Evolutionary conservation across 2,329 filamentous ascomycete species (phyloP).

Genomic region (Ascocoryne sarcoides): DNA sequence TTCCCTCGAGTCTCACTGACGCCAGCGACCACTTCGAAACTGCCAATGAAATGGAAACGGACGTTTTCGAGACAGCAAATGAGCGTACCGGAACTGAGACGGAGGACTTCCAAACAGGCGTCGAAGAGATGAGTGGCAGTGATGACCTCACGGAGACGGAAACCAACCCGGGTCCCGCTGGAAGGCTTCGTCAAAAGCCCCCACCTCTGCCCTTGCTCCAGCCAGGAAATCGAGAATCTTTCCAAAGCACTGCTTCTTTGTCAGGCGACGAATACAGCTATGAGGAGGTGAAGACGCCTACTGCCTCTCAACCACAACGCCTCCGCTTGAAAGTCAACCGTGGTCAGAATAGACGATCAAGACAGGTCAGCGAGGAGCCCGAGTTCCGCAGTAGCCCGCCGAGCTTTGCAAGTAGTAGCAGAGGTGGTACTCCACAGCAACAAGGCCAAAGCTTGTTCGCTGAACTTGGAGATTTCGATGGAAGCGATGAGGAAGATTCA

Average conservation of each 20-base stretch:
- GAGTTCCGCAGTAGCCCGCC: slow-evolving; percentile 49
- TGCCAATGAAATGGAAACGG: slow-evolving; percentile 63
- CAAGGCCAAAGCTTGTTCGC: slow-evolving; percentile 76
- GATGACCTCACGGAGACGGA: slow-evolving; percentile 80
- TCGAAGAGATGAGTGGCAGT: slow-evolving; percentile 70
- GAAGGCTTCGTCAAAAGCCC: slow-evolving; percentile 30
- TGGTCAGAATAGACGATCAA: slow-evolving; percentile 50
- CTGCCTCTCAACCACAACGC: slow-evolving; percentile 52
- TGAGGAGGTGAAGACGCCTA: slow-evolving; percentile 52
- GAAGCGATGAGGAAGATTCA: slow-evolving; percentile 61
- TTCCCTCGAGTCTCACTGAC: slow-evolving; percentile 31
- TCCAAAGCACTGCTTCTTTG: slow-evolving; percentile 81
- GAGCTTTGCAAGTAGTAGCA: slow-evolving; percentile 43
- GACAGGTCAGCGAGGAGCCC: slow-evolving; percentile 52
- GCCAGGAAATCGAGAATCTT: slow-evolving; percentile 54
- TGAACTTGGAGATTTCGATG: slow-evolving; percentile 72
- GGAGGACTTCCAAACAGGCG: slow-evolving; percentile 91
- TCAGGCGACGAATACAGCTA: slow-evolving; percentile 69
- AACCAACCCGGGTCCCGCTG: slow-evolving; percentile 28
- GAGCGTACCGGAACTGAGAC: slow-evolving; percentile 72
- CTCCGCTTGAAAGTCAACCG: slow-evolving; percentile 66
- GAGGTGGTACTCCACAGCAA: slow-evolving; percentile 39
- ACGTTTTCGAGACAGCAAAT: slow-evolving; percentile 64
- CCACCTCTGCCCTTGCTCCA: slow-evolving; percentile 36
- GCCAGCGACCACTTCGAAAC: slow-evolving; percentile 68